Percentiles rank a stretch among this genome's conserved stretches.
phyloP scores from a whole-genome alignment of 495 filamentous ascomycete genomes.

The Xylaria telfairii region DNA sequence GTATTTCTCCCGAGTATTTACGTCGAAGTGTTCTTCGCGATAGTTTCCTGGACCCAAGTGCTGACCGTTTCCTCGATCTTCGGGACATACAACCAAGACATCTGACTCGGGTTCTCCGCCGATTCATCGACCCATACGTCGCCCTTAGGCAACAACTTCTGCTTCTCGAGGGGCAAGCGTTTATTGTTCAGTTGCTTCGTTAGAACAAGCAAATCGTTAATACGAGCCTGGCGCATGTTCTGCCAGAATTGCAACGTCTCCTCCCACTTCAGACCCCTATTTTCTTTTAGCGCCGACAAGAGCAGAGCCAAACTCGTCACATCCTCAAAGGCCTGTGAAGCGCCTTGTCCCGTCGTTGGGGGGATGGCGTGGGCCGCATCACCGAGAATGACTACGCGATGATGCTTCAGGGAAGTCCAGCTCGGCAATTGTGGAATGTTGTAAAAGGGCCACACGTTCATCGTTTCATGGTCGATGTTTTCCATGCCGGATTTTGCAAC shows the following conservation, averaged over 20 bases:
- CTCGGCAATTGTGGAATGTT: constrained; percentile 24
- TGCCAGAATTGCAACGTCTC: constrained; percentile 31
- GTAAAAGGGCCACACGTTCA: constrained; percentile 36
- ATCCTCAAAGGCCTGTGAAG: constrained; percentile 48
- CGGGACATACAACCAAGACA: constrained; percentile 28
- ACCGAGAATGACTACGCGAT: constrained; percentile 19
- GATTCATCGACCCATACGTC: constrained; percentile 26
- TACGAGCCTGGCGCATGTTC: constrained; percentile 29
- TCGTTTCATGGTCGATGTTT: constrained; percentile 26
- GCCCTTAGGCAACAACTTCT: constrained; percentile 11
- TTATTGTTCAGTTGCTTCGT: constrained; percentile 30
- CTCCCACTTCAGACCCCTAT: constrained; percentile 5
- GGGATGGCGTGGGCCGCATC: constrained; percentile 53
- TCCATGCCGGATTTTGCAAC: constrained; percentile 25
- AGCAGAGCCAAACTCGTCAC: constrained; percentile 39
- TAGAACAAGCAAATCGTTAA: constrained; percentile 29
- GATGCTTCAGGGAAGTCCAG: constrained; percentile 42
- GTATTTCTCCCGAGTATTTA: background rate
- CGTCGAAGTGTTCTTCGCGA: background rate
- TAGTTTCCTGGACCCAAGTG: constrained; percentile 8
- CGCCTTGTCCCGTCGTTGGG: constrained; percentile 48
- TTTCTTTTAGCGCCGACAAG: constrained; percentile 24
- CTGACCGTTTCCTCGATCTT: constrained; percentile 23
- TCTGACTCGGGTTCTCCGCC: constrained; percentile 25
- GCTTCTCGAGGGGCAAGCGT: constrained; percentile 29